Evolutionary conservation across 2,329 filamentous ascomycete species (phyloP).

Genomic region (Xylariales sp.): DNA sequence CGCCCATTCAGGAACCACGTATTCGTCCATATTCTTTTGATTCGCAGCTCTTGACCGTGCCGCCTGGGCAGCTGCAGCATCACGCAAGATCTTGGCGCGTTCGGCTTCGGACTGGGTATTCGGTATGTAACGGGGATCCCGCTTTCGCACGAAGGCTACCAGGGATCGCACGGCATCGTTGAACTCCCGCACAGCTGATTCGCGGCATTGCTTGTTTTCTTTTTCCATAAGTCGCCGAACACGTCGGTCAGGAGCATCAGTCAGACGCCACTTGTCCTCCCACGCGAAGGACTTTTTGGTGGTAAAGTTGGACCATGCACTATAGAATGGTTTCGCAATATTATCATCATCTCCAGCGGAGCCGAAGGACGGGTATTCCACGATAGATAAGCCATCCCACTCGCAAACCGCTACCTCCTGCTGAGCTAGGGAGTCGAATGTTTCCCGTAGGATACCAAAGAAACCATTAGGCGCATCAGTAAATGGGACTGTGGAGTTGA

Average conservation of each 20-base stretch:
- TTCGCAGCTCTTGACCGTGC: conserved; percentile 78
- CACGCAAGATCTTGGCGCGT: conserved; percentile 71
- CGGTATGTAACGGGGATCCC: conserved; percentile 79
- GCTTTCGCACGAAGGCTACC: conserved; percentile 83
- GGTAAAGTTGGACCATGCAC: conserved; percentile 72
- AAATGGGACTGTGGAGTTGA: conserved; percentile 74
- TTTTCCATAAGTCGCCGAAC: conserved; percentile 87
- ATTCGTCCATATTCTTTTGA: conserved; percentile 63
- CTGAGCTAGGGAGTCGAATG: conserved; percentile 73
- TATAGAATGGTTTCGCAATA: conserved; percentile 79
- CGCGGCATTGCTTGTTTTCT: conserved; percentile 81
- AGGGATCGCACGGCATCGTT: conserved; percentile 88
- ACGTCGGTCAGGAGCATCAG: conserved; percentile 82
- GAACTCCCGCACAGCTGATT: conserved; percentile 81
- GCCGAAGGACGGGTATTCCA: conserved; percentile 81
- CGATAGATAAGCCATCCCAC: conserved; percentile 55
- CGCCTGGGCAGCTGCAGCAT: conserved; percentile 78
- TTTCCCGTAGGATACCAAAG: conserved; percentile 72
- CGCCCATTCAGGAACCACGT: conserved; percentile 71
- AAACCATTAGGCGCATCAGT: conserved; percentile 79
- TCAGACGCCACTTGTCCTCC: conserved; percentile 79
- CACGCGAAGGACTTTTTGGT: conserved; percentile 85
- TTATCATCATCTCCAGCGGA: conserved; percentile 71
- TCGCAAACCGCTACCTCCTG: conserved; percentile 76
- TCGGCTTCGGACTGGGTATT: conserved; percentile 77